These are phyloP conservation scores for Eimeria maxima DNA, from an alignment of 169 alveolate genomes.

Conservation along the genomic window DNA sequence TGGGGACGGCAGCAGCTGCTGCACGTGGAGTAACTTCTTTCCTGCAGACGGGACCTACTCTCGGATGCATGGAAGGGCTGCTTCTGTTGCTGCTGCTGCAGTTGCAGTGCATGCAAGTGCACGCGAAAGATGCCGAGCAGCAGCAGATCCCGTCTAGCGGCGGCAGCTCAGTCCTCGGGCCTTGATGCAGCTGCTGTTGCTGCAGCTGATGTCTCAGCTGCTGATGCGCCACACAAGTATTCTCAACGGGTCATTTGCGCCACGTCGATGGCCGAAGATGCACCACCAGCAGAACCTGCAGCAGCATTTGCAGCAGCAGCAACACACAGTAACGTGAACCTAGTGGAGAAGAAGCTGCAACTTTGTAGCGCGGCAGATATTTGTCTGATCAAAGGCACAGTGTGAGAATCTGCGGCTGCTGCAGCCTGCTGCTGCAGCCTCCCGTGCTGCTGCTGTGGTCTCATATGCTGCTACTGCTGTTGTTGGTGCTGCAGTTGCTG, in stretches of 20 bases:
- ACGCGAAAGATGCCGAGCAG: conserved; percentile 39
- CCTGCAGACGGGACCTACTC: conserved; percentile 12
- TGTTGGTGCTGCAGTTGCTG: conserved; percentile 23
- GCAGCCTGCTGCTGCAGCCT: conserved; percentile 28
- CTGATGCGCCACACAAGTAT: conserved; percentile 17
- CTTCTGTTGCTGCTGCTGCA: conserved; percentile 16
- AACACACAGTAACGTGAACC: neutral
- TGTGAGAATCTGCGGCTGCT: conserved; percentile 31
- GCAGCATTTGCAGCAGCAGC: conserved; percentile 53
- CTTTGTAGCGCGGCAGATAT: conserved; percentile 62
- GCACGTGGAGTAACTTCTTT: neutral
- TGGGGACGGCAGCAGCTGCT: neutral
- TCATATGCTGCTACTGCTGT: neutral
- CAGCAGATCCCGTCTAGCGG: conserved; percentile 34
- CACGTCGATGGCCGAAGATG: neutral
- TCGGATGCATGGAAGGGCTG: conserved; percentile 26
- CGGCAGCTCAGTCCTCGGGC: conserved; percentile 45
- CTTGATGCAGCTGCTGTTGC: conserved; percentile 39
- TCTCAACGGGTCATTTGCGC: neutral
- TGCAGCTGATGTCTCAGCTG: conserved; percentile 13
- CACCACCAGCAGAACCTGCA: conserved; percentile 8
- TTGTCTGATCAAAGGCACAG: conserved; percentile 50
- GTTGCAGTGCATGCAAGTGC: conserved; percentile 52
- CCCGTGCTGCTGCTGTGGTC: conserved; percentile 26
- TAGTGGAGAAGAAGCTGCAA: conserved; percentile 57